A percentile compares a stretch with the other conserved stretches of the same genome.
Conservation (phyloP, 371 early-diverging fungal genomes). For the Blakeslea trispora region DNA sequence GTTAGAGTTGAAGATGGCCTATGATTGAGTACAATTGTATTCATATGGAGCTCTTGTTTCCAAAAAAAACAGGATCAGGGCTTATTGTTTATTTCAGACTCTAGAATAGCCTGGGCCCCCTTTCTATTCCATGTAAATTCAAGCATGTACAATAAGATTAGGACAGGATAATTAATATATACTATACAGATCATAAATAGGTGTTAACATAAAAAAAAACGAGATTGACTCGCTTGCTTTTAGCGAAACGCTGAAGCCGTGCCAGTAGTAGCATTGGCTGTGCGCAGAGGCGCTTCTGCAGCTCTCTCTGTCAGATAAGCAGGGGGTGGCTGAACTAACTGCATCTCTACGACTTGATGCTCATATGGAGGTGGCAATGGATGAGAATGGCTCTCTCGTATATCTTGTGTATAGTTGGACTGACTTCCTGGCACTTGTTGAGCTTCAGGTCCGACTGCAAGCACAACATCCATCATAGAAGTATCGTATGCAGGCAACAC, state of each 20-base stretch:
- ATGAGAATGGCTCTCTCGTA: slow-evolving; percentile 1
- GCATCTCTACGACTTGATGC: slow-evolving; percentile 6
- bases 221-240: no score
- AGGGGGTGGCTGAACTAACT: slow-evolving; percentile 21
- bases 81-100: no score
- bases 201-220: no score
- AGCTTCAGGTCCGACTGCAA: slow-evolving; percentile 36
- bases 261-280: background rate
- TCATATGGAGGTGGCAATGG: slow-evolving; percentile 25
- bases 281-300: background rate
- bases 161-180: no score
- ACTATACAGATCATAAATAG: no score
- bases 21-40: no score
- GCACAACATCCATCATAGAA: slow-evolving; percentile 33
- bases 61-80: no score
- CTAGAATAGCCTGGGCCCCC: no score
- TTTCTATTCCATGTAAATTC: no score
- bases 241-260: background rate
- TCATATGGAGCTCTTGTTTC: no score
- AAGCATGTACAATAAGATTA: no score
- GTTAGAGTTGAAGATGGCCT: no score
- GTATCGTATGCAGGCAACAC: slow-evolving; percentile 35
- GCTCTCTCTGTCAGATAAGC: slow-evolving; percentile 6
- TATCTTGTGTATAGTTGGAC: slow-evolving; percentile 2
- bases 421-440: slow-evolving; percentile 8